phyloP scores from a whole-genome alignment of 208 protist genomes.

The Crithidia mellificae region DNA sequence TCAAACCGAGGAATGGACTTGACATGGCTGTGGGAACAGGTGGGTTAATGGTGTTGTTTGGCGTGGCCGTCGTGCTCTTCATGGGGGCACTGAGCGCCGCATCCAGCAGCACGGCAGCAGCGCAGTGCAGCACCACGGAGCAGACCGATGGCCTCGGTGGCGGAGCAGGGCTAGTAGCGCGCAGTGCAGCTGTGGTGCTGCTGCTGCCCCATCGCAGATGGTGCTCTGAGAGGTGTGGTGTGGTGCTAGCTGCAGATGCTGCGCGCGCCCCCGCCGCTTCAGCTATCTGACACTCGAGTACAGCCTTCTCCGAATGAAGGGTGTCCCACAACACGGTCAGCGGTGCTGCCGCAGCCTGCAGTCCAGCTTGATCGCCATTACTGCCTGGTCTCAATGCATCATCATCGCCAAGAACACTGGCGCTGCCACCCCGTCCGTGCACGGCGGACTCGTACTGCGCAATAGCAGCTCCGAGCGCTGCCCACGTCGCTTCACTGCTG shows the following conservation, averaged over 20 bases:
- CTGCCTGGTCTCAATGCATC: neutral
- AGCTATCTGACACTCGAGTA: neutral
- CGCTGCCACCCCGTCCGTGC: neutral
- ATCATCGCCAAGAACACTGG: neutral
- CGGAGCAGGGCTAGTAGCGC: neutral
- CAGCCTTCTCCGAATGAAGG: conserved; percentile 14
- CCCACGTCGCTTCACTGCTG: conserved; percentile 3
- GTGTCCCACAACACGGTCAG: conserved; percentile 44
- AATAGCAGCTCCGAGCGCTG: conserved; percentile 11
- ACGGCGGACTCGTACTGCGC: conserved; percentile 16
- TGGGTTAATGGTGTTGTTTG: no score
- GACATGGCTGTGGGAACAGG: no score
- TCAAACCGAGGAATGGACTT: no score
- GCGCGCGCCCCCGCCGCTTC: neutral
- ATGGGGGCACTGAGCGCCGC: no score
- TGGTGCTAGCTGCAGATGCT: no score
- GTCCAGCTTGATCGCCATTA: neutral
- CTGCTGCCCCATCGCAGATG: neutral
- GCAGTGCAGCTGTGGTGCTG: neutral
- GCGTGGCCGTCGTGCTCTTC: no score
- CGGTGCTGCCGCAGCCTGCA: neutral
- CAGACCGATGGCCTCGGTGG: conserved; percentile 22
- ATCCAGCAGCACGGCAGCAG: conserved; percentile 34
- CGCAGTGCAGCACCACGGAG: conserved; percentile 49
- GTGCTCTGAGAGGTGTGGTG: no score